Evolutionary conservation across 225 moss, liverwort and hornwort species (phyloP).

Genomic region (Rhytidiadelphus loreus): DNA sequence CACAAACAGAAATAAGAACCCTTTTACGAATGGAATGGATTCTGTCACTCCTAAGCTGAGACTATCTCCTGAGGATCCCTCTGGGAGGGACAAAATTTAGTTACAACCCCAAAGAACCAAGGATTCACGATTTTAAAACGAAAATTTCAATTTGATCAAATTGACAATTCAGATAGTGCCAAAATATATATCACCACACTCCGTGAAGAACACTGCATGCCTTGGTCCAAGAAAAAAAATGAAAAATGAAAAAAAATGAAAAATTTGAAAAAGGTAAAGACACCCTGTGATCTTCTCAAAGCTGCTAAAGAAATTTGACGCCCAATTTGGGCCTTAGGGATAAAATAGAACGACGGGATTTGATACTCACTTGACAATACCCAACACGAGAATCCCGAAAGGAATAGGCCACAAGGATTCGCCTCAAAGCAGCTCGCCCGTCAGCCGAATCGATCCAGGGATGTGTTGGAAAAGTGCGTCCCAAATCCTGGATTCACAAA

Average conservation of each 20-base stretch:
- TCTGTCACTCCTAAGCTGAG: neutral
- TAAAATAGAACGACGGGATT: neutral
- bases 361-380: slow-evolving; percentile 76
- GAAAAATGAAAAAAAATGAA: neutral
- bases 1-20: neutral
- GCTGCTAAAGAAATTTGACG: neutral
- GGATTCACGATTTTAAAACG: neutral
- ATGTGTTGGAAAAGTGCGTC: slow-evolving; percentile 91
- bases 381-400: slow-evolving; percentile 97
- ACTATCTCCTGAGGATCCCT: neutral
- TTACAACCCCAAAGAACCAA: neutral
- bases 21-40: neutral
- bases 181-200: neutral
- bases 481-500: slow-evolving; percentile 60
- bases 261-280: neutral
- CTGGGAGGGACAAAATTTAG: neutral
- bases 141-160: neutral
- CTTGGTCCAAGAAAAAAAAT: neutral
- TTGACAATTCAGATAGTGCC: neutral
- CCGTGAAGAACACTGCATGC: neutral
- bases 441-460: slow-evolving; percentile 96
- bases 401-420: slow-evolving; percentile 91
- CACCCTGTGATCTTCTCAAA: neutral
- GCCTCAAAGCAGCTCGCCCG: slow-evolving; percentile 80
- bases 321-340: neutral